Conservation (phyloP, 2,329 filamentous ascomycete species). For the Coleophoma crateriformis region DNA sequence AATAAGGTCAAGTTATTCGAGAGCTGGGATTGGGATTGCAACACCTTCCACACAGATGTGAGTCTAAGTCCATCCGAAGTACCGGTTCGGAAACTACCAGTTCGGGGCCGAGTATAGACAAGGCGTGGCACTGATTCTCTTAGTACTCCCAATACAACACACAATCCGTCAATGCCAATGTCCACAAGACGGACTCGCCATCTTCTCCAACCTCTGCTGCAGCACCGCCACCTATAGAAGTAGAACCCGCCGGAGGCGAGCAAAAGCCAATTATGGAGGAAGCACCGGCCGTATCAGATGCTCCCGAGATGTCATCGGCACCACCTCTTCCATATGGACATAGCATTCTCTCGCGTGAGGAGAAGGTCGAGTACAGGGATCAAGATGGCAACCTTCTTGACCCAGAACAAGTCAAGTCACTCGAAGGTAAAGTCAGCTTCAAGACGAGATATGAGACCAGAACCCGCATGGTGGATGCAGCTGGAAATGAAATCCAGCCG, state of each 20-base stretch:
- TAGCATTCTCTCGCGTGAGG: conserved; percentile 48
- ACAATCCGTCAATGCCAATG: conserved; percentile 15
- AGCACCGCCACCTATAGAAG: conserved; percentile 8
- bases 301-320: conserved; percentile 17
- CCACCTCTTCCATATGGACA: conserved; percentile 15
- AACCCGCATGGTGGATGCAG: conserved; percentile 73
- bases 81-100: conserved; percentile 18
- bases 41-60: conserved; percentile 82
- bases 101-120: conserved; percentile 8
- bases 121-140: conserved; percentile 9
- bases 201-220: conserved; percentile 20
- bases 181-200: conserved; percentile 23
- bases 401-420: conserved; percentile 73
- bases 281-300: conserved; percentile 21
- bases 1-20: conserved; percentile 79
- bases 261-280: conserved; percentile 22
- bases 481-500: conserved; percentile 65
- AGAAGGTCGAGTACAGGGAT: conserved; percentile 90
- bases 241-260: conserved; percentile 12
- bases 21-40: conserved; percentile 98
- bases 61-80: conserved; percentile 38
- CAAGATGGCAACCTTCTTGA: conserved; percentile 86
- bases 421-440: conserved; percentile 92
- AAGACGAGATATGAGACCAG: conserved; percentile 95
- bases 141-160: conserved; percentile 30